These are phyloP conservation scores for Dipodascus geniculatus DNA, from an alignment of 805 yeast species.

Conservation along the genomic window DNA sequence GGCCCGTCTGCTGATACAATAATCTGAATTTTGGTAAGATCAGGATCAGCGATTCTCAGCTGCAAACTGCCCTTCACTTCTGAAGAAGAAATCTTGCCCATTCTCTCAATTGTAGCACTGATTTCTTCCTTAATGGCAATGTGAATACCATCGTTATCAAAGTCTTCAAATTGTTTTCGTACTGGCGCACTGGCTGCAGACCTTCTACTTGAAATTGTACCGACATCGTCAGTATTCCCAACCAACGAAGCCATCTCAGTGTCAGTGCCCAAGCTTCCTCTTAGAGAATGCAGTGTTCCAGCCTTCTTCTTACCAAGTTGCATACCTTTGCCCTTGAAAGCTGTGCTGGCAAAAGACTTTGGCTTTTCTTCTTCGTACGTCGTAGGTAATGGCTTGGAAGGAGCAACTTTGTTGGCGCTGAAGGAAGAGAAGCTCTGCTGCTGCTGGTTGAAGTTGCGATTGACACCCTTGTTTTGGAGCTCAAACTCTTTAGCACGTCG, in stretches of 20 bases:
- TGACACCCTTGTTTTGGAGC: constrained; percentile 37
- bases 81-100: constrained; percentile 46
- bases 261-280: constrained; percentile 18
- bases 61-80: constrained; percentile 89
- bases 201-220: constrained; percentile 14
- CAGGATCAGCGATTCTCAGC: constrained; percentile 71
- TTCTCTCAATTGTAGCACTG: constrained; percentile 68
- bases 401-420: neutral
- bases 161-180: constrained; percentile 14
- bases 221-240: constrained; percentile 11
- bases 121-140: constrained; percentile 67
- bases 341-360: constrained; percentile 3
- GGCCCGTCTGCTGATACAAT: constrained; percentile 39
- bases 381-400: constrained; percentile 3
- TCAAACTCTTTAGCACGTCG: constrained; percentile 76
- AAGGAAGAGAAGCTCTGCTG: neutral
- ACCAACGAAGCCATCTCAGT: constrained; percentile 24
- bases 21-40: constrained; percentile 54
- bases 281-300: constrained; percentile 8
- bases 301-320: constrained; percentile 53
- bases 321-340: constrained; percentile 51
- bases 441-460: neutral
- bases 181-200: constrained; percentile 10
- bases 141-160: constrained; percentile 64
- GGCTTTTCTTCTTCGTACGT: constrained; percentile 13